Evolutionary conservation across 495 filamentous ascomycete species (phyloP), one percentile per base, ranked within the genome.

Genomic region (Aspergillus hancockii): DNA sequence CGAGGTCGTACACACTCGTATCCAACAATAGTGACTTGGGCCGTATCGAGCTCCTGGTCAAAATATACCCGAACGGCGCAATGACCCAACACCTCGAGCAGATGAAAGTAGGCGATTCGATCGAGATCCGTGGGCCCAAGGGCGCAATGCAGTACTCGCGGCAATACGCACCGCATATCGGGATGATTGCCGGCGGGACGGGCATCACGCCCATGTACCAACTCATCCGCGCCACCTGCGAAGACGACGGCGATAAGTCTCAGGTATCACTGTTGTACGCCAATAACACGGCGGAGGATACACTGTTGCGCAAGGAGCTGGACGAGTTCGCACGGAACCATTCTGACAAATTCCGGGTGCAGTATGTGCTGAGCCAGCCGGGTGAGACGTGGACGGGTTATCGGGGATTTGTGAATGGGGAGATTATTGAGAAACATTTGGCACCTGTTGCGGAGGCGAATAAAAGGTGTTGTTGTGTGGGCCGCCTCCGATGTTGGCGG

Each of bases 161-260:
- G 25, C 60, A 64, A 8, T 67, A 65, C 54, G 70, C 72, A 31
- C 55, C 60, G 14, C 58, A 63, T 30, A 71, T 85, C 38, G 75
- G 79, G 5, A 77, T 83, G 70, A 66, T 83, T 18, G 80, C 78
- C 4, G 81, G 81, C 40, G 82, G 82, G 0, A 80, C 81, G 0
- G 81, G 81, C n/a, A 83, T 84, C 58, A 84, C 83, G 25, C 82
- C 81, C 28, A 82, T 83, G 75, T 84, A 76, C 67, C 79, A 79
- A 60, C 66, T 84, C 18, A 75, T 83, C 55, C 75, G 77, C 7
- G 75, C 76, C 21, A 83, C 84, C 34, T 78, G 78, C 64, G 74
- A 81, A 49, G 75, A 81, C 52, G 60, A 71, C 1, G 56, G 51
- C 16, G 81, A 84, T 63, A 72, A 65, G 6, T 82, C 81, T 4